These are phyloP conservation scores for Cutaneotrichosporon sp. DNA, from an alignment of 1,284 basidiomycete genomes.

Conservation along the genomic window DNA sequence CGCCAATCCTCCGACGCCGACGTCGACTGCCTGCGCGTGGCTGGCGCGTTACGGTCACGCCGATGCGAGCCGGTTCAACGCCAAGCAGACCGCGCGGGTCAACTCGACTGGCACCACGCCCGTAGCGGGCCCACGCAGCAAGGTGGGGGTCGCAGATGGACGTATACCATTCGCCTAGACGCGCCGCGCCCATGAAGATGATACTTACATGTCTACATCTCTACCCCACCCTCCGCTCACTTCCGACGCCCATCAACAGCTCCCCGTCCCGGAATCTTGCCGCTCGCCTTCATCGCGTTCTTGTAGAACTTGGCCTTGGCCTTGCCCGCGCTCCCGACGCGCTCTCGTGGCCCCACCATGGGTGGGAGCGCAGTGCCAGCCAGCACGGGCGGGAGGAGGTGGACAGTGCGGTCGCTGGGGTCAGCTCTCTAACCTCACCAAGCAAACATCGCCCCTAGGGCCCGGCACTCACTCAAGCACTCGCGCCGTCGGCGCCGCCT, in stretches of 20 bases:
- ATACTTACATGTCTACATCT: not conserved
- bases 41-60: no score
- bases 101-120: no score
- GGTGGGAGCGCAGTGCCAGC: conserved; percentile 29
- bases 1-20: not conserved
- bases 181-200: no score
- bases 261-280: conserved; percentile 33
- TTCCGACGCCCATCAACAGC: conserved; percentile 35
- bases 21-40: not conserved
- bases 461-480: conserved; percentile 9
- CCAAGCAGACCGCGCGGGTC: no score
- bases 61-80: no score
- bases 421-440: not conserved
- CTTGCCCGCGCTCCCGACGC: conserved; percentile 5
- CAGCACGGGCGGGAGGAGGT: conserved; percentile 29
- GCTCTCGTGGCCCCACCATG: conserved; percentile 25
- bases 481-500: conserved; percentile 14
- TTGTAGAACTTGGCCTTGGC: conserved; percentile 32
- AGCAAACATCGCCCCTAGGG: no score
- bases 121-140: no score
- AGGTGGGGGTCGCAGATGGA: no score
- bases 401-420: conserved; percentile 23
- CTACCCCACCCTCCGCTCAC: not conserved
- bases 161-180: no score
- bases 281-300: conserved; percentile 39